Evolutionary conservation across 495 filamentous ascomycete genomes (phyloP).

Genomic region (Neurospora sp.): DNA sequence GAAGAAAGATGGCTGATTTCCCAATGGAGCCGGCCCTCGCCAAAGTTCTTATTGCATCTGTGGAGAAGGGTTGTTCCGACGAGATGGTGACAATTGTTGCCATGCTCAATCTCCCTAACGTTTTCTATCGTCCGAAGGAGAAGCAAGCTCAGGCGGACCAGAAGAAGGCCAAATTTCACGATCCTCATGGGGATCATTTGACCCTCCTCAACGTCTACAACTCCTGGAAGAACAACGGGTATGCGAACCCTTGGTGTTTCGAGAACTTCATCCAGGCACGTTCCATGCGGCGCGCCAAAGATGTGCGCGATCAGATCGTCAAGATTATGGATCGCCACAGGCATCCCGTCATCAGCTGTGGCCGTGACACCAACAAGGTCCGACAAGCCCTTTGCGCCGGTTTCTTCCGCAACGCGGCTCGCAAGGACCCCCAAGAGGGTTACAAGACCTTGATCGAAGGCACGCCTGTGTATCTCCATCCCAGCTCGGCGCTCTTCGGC

Average conservation of each 20-base stretch:
- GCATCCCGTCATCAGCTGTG: conserved; percentile 71
- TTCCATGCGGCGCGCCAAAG: conserved; percentile 76
- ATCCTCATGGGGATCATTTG: conserved; percentile 86
- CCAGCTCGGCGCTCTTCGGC: conserved; percentile 80
- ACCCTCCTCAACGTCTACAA: conserved; percentile 97
- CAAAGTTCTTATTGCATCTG: conserved; percentile 81
- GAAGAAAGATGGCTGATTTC: conserved; percentile 97
- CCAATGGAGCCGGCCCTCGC: conserved; percentile 81
- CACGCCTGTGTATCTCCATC: conserved; percentile 91
- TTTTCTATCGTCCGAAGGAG: conserved; percentile 94
- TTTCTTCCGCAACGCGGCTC: conserved; percentile 90
- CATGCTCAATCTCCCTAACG: conserved; percentile 75
- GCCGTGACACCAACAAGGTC: conserved; percentile 75
- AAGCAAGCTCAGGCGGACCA: conserved; percentile 94
- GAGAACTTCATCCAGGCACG: conserved; percentile 97
- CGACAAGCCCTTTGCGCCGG: conserved; percentile 87
- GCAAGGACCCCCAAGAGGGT: conserved; percentile 92
- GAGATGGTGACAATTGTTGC: conserved; percentile 92
- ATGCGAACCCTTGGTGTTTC: conserved; percentile 82
- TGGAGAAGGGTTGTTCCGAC: conserved; percentile 80
- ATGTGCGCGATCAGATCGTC: conserved; percentile 84
- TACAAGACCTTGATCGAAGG: conserved; percentile 96
- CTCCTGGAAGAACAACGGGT: conserved; percentile 76
- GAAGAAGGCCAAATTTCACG: conserved; percentile 96
- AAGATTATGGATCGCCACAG: conserved; percentile 88